Evolutionary conservation across 2,329 filamentous ascomycete species (phyloP).

Genomic region (Raffaelea arxii): DNA sequence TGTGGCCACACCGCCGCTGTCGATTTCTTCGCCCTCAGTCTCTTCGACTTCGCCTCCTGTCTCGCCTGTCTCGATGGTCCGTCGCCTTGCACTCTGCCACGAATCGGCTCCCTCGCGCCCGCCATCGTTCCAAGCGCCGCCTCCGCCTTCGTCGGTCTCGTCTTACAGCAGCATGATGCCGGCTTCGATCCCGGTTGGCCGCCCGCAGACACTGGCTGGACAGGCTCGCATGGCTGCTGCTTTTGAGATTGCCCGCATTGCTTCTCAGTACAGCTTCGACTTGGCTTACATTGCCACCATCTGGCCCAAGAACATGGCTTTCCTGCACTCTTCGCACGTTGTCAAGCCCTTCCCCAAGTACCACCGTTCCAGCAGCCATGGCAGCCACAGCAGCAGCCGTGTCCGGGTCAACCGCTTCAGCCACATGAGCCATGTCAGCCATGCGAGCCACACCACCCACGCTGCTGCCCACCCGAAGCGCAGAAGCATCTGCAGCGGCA

Average conservation of each 20-base stretch:
- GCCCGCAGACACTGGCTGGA: constrained; percentile 24
- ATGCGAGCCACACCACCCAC: background rate
- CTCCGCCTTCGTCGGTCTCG: background rate
- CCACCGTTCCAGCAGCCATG: background rate
- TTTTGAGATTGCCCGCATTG: constrained; percentile 45
- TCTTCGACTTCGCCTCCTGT: background rate
- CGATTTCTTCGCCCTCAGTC: background rate
- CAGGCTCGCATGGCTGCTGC: constrained; percentile 39
- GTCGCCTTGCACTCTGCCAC: too few relatives aligned
- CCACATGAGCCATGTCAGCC: background rate
- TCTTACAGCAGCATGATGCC: background rate
- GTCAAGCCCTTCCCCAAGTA: background rate
- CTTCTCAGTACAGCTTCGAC: constrained; percentile 46
- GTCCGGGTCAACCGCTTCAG: background rate
- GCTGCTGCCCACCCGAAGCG: background rate
- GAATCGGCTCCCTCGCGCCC: constrained; percentile 17
- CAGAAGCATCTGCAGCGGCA: constrained; percentile 1
- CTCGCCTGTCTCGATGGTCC: background rate
- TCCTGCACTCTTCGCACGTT: background rate
- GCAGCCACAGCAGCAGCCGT: constrained; percentile 5
- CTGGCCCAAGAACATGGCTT: constrained; percentile 34
- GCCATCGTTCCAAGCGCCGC: constrained; percentile 16
- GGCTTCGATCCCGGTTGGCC: background rate
- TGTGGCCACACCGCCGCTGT: background rate
- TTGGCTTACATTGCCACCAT: constrained; percentile 50